Evolutionary conservation across 257 asterid genomes (phyloP).

Genomic region (Apocynum venetum): DNA sequence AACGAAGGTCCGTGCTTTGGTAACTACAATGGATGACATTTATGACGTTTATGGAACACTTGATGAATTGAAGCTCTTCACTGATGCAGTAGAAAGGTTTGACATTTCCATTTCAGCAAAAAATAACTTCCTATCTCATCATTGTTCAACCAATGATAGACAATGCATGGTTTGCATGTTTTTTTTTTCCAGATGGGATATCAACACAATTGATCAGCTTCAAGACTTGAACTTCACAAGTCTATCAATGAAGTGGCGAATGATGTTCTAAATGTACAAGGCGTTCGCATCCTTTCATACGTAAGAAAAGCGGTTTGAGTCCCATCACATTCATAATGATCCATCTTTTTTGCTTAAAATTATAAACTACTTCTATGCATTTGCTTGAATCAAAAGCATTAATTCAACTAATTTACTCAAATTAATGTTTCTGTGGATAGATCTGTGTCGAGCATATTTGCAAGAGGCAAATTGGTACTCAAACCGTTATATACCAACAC

Average conservation of each 20-base stretch:
- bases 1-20: conserved; percentile 8
- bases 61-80: conserved; percentile 17
- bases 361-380: too few relatives aligned
- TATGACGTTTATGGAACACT: conserved; percentile 23
- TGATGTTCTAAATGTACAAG: conserved; percentile 16
- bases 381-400: too few relatives aligned
- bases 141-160: not conserved
- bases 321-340: too few relatives aligned
- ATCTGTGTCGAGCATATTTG: conserved; percentile 12
- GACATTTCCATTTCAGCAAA: not conserved
- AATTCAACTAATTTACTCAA: too few relatives aligned
- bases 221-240: conserved; percentile 21
- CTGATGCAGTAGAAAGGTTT: not conserved
- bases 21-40: conserved; percentile 14
- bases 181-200: conserved; percentile 22
- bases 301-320: not conserved
- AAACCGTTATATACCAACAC: too few relatives aligned
- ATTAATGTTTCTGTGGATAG: conserved; percentile 13
- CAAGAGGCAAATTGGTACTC: conserved; percentile 23
- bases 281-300: not conserved
- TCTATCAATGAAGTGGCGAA: conserved; percentile 18
- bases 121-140: not conserved
- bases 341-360: not conserved
- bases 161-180: too few relatives aligned
- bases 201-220: conserved; percentile 15